Evolutionary conservation across 352 stramenopile species (phyloP).

Genomic region (Thalassiosira gravida): DNA sequence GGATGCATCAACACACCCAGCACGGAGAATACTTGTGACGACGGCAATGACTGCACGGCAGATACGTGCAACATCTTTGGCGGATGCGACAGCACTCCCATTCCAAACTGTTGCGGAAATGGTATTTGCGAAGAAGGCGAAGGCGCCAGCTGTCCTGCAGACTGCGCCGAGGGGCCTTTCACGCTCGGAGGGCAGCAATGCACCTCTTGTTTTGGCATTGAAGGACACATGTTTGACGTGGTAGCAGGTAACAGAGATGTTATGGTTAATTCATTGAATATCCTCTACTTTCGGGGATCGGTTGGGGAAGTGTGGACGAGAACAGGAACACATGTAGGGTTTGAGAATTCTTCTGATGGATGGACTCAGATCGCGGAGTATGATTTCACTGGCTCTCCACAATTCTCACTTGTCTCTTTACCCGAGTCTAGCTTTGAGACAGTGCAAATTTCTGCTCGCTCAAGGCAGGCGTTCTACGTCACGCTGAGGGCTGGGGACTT

Average conservation of each 20-base stretch:
- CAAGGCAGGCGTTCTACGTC: not conserved
- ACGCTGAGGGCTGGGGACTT: not conserved
- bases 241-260: not conserved
- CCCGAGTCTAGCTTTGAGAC: not conserved
- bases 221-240: conserved; percentile 14
- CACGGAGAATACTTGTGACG: not conserved
- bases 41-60: not conserved
- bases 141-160: not conserved
- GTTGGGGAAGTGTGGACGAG: conserved; percentile 14
- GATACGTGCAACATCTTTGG: not conserved
- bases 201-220: not conserved
- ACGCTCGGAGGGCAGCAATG: not conserved
- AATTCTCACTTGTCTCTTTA: not conserved
- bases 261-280: not conserved
- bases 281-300: not conserved
- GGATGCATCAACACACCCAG: not conserved
- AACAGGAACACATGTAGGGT: not conserved
- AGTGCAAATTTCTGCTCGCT: not conserved
- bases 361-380: conserved; percentile 3
- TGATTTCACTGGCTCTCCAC: not conserved
- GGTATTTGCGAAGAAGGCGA: not conserved
- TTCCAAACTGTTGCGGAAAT: not conserved
- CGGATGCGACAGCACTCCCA: not conserved
- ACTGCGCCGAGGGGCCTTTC: not conserved
- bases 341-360: not conserved